phyloP scores from a whole-genome alignment of 306 rosid species.

The Trifolium fragiferum region DNA sequence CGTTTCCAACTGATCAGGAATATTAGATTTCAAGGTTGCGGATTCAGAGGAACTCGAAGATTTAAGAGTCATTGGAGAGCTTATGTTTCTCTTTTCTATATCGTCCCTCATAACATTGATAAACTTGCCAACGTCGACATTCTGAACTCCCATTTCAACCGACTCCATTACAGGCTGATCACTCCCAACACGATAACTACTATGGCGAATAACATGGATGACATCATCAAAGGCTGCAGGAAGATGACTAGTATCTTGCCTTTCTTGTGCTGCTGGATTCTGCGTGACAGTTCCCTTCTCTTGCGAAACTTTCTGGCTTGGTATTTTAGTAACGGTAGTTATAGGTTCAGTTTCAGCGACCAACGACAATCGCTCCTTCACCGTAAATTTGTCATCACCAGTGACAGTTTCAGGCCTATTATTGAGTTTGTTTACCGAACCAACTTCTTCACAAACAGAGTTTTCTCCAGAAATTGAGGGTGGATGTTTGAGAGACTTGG shows the following conservation, averaged over 20 bases:
- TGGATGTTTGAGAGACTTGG: constrained; percentile 46
- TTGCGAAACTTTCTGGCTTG: constrained; percentile 59
- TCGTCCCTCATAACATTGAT: constrained; percentile 82
- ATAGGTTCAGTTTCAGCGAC: constrained; percentile 54
- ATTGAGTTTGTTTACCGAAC: constrained; percentile 45
- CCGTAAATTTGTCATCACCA: constrained; percentile 84
- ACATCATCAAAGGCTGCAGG: constrained; percentile 91
- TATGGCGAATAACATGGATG: constrained; percentile 95
- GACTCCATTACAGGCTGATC: constrained; percentile 84
- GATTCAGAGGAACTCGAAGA: constrained; percentile 65
- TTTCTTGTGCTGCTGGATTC: constrained; percentile 58
- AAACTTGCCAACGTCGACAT: constrained; percentile 79
- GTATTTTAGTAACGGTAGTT: constrained; percentile 44
- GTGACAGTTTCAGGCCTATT: constrained; percentile 42
- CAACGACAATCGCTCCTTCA: constrained; percentile 69
- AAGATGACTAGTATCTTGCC: constrained; percentile 63
- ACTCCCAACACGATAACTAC: constrained; percentile 92
- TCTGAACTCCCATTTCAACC: constrained; percentile 86
- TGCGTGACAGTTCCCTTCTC: constrained; percentile 57
- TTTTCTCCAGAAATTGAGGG: constrained; percentile 53
- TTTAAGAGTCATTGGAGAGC: constrained; percentile 48
- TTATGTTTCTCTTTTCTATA: constrained; percentile 59
- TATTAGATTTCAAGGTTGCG: constrained; percentile 50
- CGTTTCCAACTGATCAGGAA: constrained; percentile 62
- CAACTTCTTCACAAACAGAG: constrained; percentile 47